A percentile compares a stretch with the other conserved stretches of the same genome.
Conservation (phyloP, 257 asterid genomes). For the Solanum ossicruentum region DNA sequence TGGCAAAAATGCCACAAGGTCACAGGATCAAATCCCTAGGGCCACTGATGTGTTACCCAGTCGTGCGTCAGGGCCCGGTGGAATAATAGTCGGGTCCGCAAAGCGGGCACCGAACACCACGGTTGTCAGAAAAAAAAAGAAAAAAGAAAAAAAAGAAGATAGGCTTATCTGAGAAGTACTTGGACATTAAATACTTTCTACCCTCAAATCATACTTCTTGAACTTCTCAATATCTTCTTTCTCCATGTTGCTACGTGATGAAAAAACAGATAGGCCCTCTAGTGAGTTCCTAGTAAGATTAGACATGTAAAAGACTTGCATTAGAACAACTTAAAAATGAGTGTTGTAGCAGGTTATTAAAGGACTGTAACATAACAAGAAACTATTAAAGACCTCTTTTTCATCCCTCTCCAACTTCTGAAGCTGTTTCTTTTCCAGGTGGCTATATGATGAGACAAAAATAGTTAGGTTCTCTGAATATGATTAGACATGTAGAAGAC, state of each 20-base stretch:
- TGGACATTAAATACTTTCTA: conserved; percentile 28
- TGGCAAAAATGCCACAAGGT: too few relatives aligned
- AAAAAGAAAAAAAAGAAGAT: neutral
- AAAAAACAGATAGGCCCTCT: neutral
- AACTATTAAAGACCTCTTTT: conserved; percentile 19
- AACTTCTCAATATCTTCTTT: conserved; percentile 12
- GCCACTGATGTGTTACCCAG: too few relatives aligned
- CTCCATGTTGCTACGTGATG: neutral
- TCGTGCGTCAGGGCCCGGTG: too few relatives aligned
- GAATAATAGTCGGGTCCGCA: too few relatives aligned
- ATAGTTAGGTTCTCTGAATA: neutral
- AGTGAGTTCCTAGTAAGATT: neutral
- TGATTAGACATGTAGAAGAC: neutral
- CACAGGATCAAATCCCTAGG: too few relatives aligned
- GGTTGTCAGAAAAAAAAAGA: too few relatives aligned
- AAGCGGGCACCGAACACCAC: too few relatives aligned
- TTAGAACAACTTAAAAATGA: neutral
- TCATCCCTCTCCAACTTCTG: conserved; percentile 50
- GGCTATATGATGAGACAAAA: neutral
- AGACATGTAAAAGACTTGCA: neutral
- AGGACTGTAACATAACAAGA: neutral
- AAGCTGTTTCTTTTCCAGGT: neutral
- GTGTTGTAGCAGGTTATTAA: neutral
- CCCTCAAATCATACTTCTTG: conserved; percentile 49
- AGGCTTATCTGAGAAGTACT: conserved; percentile 20